phyloP scores from a whole-genome alignment of 2,329 filamentous ascomycete genomes.

The Mycocentrospora acerina region DNA sequence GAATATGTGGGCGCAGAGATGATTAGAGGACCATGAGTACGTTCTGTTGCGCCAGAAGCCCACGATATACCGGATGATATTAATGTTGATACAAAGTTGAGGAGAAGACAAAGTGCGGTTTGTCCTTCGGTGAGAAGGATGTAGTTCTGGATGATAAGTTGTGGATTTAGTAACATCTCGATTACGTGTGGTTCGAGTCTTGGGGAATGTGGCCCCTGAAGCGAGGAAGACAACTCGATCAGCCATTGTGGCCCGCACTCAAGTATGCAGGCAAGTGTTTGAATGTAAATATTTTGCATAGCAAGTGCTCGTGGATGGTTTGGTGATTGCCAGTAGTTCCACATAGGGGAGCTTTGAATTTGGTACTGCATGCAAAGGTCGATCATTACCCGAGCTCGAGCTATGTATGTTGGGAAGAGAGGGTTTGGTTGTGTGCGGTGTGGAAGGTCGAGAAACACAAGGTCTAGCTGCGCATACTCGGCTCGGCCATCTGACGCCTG shows the following conservation, averaged over 20 bases:
- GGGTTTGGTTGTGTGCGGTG: constrained; percentile 31
- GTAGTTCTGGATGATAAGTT: constrained; percentile 42
- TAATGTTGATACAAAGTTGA: constrained; percentile 20
- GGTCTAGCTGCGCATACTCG: constrained; percentile 44
- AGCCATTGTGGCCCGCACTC: constrained; percentile 45
- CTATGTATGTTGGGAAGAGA: constrained; percentile 25
- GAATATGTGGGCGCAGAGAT: constrained; percentile 16
- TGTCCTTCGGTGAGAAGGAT: constrained; percentile 28
- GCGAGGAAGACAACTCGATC: constrained; percentile 34
- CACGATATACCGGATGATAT: constrained; percentile 38
- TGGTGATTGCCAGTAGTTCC: constrained; percentile 27
- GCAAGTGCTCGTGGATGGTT: constrained; percentile 39
- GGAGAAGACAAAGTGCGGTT: constrained; percentile 16
- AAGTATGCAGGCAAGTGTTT: constrained; percentile 45
- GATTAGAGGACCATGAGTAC: constrained; percentile 34
- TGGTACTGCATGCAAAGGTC: constrained; percentile 34
- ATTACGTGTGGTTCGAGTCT: constrained; percentile 19
- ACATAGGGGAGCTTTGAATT: constrained; percentile 24
- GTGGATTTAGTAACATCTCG: constrained; percentile 30
- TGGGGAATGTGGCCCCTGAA: constrained; percentile 15
- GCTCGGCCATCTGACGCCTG: constrained; percentile 38
- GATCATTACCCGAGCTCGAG: constrained; percentile 39
- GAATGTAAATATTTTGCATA: constrained; percentile 45
- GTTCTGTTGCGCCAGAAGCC: constrained; percentile 31
- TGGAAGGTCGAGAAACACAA: constrained; percentile 42